These are phyloP conservation scores for Trichoderma afroharzianum DNA, from an alignment of 2,329 filamentous ascomycete genomes.

Conservation along the genomic window DNA sequence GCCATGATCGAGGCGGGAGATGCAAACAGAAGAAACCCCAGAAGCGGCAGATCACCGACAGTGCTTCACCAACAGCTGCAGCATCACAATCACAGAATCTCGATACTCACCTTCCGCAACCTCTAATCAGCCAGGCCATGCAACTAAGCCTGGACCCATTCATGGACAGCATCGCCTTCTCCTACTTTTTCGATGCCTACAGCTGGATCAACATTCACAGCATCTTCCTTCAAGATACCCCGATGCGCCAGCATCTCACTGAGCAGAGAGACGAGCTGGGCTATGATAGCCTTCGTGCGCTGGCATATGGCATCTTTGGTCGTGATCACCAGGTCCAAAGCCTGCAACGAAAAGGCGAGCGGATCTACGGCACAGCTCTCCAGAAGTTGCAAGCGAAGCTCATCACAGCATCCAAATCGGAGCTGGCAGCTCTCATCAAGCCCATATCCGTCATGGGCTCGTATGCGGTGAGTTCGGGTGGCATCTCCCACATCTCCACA, in stretches of 20 bases:
- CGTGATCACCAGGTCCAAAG: not conserved
- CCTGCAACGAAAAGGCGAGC: not conserved
- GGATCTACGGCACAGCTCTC: not conserved
- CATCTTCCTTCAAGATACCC: not conserved
- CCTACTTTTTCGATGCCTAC: constrained; percentile 4
- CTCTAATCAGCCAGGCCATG: not conserved
- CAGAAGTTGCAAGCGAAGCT: not conserved
- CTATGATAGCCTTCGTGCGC: constrained; percentile 1
- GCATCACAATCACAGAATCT: not conserved
- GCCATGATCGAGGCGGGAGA: not conserved
- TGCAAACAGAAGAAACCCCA: not conserved
- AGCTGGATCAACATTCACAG: constrained; percentile 5
- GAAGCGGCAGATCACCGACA: not conserved
- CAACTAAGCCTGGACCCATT: not conserved
- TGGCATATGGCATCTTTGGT: not conserved
- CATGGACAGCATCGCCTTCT: not conserved
- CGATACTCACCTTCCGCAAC: not conserved
- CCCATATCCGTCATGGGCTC: constrained; percentile 7
- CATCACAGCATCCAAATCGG: not conserved
- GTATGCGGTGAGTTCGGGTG: not conserved
- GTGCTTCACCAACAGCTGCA: not conserved
- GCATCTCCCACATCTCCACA: not conserved
- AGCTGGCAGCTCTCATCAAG: constrained; percentile 1
- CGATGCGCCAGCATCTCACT: not conserved
- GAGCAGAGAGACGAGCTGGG: not conserved